Conservation (phyloP, 176 grass and related monocot species). For the Carex littledalei region DNA sequence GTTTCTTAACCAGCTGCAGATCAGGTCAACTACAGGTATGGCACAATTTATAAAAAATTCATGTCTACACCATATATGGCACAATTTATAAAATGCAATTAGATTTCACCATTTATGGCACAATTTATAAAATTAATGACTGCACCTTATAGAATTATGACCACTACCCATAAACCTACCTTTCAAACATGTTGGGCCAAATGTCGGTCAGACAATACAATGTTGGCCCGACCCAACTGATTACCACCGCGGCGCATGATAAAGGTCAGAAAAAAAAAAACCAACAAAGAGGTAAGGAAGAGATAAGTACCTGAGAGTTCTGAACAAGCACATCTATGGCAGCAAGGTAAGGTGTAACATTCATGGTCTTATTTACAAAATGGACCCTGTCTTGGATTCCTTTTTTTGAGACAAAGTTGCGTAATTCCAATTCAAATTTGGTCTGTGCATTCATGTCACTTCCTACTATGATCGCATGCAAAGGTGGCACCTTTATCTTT, state of each 20-base stretch:
- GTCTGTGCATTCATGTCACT: slow-evolving; percentile 97
- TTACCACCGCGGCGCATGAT: no score
- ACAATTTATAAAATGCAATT: background rate
- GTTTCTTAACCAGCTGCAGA: background rate
- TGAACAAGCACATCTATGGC: no score
- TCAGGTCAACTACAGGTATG: background rate
- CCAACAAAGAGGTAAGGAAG: no score
- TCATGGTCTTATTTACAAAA: slow-evolving; percentile 73
- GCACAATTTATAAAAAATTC: background rate
- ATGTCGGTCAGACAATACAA: no score
- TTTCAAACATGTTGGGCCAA: no score
- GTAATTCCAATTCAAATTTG: slow-evolving; percentile 79
- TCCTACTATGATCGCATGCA: slow-evolving; percentile 89
- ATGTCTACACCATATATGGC: slow-evolving; percentile 21
- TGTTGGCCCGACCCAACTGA: no score
- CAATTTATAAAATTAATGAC: no score
- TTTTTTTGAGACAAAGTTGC: slow-evolving; percentile 61
- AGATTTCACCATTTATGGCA: slow-evolving; percentile 33
- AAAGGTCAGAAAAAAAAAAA: no score
- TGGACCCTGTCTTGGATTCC: slow-evolving; percentile 71
- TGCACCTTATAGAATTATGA: no score
- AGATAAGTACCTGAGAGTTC: no score
- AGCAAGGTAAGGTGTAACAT: no score
- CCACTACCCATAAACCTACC: no score
- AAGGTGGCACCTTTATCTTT: slow-evolving; percentile 71